These are phyloP conservation scores for Coriaria nepalensis DNA, from an alignment of 306 rosid genomes.

Conservation along the genomic window DNA sequence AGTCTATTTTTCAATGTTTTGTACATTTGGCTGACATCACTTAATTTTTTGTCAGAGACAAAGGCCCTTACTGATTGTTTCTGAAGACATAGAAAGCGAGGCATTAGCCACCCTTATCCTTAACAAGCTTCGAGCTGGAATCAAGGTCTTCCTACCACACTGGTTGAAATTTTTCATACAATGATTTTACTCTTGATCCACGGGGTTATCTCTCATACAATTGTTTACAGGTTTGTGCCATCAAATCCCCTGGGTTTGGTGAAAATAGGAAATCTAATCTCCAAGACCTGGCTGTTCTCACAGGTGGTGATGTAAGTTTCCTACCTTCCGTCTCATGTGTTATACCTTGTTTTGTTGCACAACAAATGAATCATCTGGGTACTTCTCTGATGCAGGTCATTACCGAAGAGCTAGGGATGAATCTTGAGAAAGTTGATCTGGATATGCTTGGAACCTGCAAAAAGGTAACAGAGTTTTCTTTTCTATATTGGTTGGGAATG, in stretches of 20 bases:
- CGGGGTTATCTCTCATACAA: neutral
- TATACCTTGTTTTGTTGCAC: too few species aligned
- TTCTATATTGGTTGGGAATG: neutral
- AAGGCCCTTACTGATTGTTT: constrained; percentile 67
- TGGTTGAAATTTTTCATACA: neutral
- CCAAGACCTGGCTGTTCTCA: constrained; percentile 84
- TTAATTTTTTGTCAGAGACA: constrained; percentile 45
- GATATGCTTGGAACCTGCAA: constrained; percentile 79
- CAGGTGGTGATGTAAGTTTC: constrained; percentile 65
- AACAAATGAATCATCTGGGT: neutral
- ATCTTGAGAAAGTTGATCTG: constrained; percentile 77
- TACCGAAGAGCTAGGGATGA: constrained; percentile 87
- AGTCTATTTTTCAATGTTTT: neutral
- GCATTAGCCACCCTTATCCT: constrained; percentile 76
- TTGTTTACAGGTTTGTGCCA: constrained; percentile 64
- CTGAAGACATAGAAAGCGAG: constrained; percentile 93
- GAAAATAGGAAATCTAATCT: constrained; percentile 70
- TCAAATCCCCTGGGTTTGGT: constrained; percentile 93
- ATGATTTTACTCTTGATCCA: too few species aligned
- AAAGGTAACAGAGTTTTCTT: constrained; percentile 33
- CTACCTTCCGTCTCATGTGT: too few species aligned
- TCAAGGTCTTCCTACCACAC: constrained; percentile 43
- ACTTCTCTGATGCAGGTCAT: constrained; percentile 39
- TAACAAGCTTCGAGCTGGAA: constrained; percentile 95
- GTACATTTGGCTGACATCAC: constrained; percentile 3